Evolutionary conservation across 2,329 filamentous ascomycete species (phyloP).

Genomic region (Talaromyces sp.): DNA sequence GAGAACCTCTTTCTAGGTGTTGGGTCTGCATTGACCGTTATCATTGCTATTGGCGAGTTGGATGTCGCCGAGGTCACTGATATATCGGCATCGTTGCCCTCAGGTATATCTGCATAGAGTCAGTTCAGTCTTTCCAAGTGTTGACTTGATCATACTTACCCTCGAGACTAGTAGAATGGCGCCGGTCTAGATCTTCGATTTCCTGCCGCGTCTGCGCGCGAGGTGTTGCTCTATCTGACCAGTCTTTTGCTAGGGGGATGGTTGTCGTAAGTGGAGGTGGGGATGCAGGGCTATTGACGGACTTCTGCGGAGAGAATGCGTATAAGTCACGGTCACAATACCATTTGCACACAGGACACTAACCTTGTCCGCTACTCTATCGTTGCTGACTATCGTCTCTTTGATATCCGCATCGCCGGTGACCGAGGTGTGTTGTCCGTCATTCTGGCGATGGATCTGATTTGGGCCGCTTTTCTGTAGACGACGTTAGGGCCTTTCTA

Average conservation of each 20-base stretch:
- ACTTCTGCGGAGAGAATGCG: conserved; percentile 24
- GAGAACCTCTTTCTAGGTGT: conserved; percentile 25
- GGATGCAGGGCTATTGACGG: conserved; percentile 47
- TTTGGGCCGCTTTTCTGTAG: conserved; percentile 10
- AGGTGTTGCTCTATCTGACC: conserved; percentile 69
- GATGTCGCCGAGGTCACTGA: conserved; percentile 3
- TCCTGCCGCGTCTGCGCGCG: conserved; percentile 79
- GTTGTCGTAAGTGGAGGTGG: conserved; percentile 74
- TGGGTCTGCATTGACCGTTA: conserved; percentile 21
- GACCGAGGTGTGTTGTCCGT: neutral
- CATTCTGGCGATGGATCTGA: conserved; percentile 10
- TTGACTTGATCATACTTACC: conserved; percentile 47
- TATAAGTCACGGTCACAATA: neutral
- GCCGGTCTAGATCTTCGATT: conserved; percentile 55
- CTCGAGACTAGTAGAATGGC: conserved; percentile 71
- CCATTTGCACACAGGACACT: neutral
- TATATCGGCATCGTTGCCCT: conserved; percentile 26
- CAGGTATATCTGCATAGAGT: conserved; percentile 31
- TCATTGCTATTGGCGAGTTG: conserved; percentile 10
- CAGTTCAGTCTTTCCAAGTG: neutral
- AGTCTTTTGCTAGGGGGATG: conserved; percentile 64
- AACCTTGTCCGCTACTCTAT: conserved; percentile 10
- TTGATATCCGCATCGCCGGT: conserved; percentile 11
- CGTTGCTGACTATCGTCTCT: conserved; percentile 9
- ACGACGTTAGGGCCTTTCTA: neutral